Evolutionary conservation across 176 grass and related monocot species (phyloP), one percentile per base, ranked within the genome.

Genomic region (Aechmea fasciata): DNA sequence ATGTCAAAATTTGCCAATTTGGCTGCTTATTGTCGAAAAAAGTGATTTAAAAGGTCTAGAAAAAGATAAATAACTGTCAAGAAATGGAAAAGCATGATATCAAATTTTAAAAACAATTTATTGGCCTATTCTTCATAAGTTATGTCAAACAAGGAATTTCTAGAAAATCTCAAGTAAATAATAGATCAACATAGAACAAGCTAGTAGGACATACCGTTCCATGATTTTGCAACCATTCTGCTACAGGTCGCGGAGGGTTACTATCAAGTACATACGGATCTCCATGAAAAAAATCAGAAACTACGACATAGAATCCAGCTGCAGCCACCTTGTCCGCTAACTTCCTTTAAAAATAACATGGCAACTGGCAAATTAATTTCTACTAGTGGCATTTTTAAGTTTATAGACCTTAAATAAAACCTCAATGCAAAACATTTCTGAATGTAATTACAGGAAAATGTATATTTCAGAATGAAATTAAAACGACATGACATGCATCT

Each of bases 271-370:
- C 19, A 59, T 47, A 63, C 13, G 70, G 75, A 52, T 84, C 82
- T 47, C 82, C 82, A 70, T 79, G 66, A 22, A 84, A 11, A 75
- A 84, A 79, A 71, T 84, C 82, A 57, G 82, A 76, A 48, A 79
- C 76, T 8, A 79, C 48, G 24, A 69, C 82, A 49, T 50, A 79
- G 47, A 79, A 84, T 70, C 82, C 82, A 70, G 47, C 62, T 62
- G 57, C 61, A 28, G 75, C 75, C 1, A 79, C 25, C 74, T 84
- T 79, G 53, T 84, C 81, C 20, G 76, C 82, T n/a, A 79, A 48
- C 20, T 68, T 77, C 81, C 81, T 84, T 53, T 33, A 23, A 83
- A 24, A 48, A 68, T 1, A 71, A 71, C 29, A 10, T 11, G 11
- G 20, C 3, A 68, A 78, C 64, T 52, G 33, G 33, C 33, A 41